Conservation (phyloP, 768 basidiomycete genomes). For the Thelephora ganbajun region DNA sequence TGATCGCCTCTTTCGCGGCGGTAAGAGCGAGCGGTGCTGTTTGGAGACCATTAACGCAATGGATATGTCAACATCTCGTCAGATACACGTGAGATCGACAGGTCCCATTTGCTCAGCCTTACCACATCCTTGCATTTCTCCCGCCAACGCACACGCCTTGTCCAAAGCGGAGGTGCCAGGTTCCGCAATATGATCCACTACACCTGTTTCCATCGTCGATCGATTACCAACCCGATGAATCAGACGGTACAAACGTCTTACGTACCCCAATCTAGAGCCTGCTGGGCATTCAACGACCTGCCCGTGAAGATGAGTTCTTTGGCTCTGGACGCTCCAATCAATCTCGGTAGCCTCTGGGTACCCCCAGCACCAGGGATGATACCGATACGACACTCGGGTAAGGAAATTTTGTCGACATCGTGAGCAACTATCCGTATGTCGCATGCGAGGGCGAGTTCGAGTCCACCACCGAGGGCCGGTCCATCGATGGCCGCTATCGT, state of each 20-base stretch:
- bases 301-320: conserved; percentile 84
- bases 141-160: conserved; percentile 54
- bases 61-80: too few species aligned
- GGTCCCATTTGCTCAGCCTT: too few species aligned
- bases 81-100: too few species aligned
- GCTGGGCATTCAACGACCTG: conserved; percentile 44
- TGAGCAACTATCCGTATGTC: conserved; percentile 57
- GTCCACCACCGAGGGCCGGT: conserved; percentile 81
- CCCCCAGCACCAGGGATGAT: conserved; percentile 91
- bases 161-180: conserved; percentile 50
- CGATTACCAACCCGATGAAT: not conserved
- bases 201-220: conserved; percentile 29
- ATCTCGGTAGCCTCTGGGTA: conserved; percentile 67
- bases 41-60: not conserved
- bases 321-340: conserved; percentile 67
- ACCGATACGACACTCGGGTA: conserved; percentile 66
- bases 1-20: conserved; percentile 81
- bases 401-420: conserved; percentile 72
- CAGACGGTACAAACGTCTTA: not conserved
- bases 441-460: conserved; percentile 79
- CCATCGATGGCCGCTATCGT: conserved; percentile 91
- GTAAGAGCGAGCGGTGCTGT: conserved; percentile 74
- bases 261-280: conserved; percentile 63
- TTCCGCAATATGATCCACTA: conserved; percentile 69
- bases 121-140: conserved; percentile 59